These are phyloP conservation scores for Sclerospora graminicola DNA, from an alignment of 352 stramenopile species.

Conservation along the genomic window DNA sequence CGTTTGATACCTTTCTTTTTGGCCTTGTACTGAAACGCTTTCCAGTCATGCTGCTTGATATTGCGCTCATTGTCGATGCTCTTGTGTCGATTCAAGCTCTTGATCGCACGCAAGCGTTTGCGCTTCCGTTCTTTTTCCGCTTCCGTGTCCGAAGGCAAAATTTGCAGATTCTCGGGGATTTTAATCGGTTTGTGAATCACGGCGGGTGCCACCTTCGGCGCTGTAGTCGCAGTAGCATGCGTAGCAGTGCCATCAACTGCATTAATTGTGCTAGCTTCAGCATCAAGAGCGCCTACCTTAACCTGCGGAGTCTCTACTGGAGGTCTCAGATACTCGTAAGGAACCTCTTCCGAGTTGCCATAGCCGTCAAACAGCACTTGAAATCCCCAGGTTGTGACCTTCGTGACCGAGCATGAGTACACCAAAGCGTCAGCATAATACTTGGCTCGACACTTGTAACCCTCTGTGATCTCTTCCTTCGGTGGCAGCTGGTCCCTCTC, in stretches of 20 bases:
- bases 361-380: constrained; percentile 85
- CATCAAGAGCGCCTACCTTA: constrained; percentile 7
- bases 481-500: constrained; percentile 19
- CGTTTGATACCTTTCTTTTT: constrained; percentile 66
- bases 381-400: constrained; percentile 59
- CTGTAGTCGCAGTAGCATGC: constrained; percentile 12
- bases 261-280: constrained; percentile 12
- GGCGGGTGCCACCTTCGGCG: constrained; percentile 24
- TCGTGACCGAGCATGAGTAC: constrained; percentile 61
- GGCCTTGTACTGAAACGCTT: constrained; percentile 76
- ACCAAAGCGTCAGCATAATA: constrained; percentile 74
- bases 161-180: constrained; percentile 80
- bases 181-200: constrained; percentile 67
- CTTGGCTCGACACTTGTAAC: constrained; percentile 60
- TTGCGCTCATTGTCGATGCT: constrained; percentile 78
- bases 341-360: constrained; percentile 86
- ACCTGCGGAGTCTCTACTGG: neutral
- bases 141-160: constrained; percentile 75
- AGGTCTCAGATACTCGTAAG: constrained; percentile 76
- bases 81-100: constrained; percentile 83
- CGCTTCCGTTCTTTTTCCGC: constrained; percentile 81
- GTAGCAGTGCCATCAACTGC: constrained; percentile 7
- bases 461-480: constrained; percentile 33
- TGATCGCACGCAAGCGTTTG: constrained; percentile 73
- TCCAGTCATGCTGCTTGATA: constrained; percentile 78